These are phyloP conservation scores for Sechiopsis laciniata DNA, from an alignment of 306 rosid species.

Conservation along the genomic window DNA sequence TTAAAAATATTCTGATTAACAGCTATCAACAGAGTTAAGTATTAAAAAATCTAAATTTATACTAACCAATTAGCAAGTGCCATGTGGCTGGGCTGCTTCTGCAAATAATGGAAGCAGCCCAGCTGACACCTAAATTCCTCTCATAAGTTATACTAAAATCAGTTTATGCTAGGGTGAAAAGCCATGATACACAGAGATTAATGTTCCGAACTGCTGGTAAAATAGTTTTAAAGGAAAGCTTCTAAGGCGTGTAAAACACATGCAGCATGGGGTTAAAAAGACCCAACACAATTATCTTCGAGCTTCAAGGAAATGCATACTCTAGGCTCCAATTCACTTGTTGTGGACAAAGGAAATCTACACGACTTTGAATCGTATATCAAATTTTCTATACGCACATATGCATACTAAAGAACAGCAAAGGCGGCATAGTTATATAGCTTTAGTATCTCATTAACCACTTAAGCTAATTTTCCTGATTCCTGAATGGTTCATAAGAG, in stretches of 20 bases:
- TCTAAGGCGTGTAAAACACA: not conserved
- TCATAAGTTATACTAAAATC: too few relatives aligned
- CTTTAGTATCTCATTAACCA: not conserved
- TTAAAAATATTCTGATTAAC: too few relatives aligned
- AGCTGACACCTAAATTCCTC: too few relatives aligned
- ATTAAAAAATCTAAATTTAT: too few relatives aligned
- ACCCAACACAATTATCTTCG: not conserved
- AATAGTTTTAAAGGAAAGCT: constrained; percentile 1
- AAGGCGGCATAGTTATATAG: constrained; percentile 2
- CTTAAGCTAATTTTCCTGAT: not conserved
- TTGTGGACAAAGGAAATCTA: not conserved
- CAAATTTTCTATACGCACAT: not conserved
- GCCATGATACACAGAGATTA: not conserved
- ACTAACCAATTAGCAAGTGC: too few relatives aligned
- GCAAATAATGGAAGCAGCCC: too few relatives aligned
- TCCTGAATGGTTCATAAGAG: not conserved
- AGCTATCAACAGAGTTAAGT: too few relatives aligned
- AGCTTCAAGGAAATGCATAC: not conserved
- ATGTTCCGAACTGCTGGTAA: not conserved
- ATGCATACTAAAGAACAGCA: not conserved
- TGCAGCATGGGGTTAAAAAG: not conserved
- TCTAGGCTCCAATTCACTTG: too few relatives aligned
- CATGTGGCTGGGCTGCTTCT: too few relatives aligned
- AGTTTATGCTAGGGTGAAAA: too few relatives aligned
- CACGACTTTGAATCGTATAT: constrained; percentile 1